Evolutionary conservation across 2,329 filamentous ascomycete species (phyloP).

Genomic region (Cladosporium sp.): DNA sequence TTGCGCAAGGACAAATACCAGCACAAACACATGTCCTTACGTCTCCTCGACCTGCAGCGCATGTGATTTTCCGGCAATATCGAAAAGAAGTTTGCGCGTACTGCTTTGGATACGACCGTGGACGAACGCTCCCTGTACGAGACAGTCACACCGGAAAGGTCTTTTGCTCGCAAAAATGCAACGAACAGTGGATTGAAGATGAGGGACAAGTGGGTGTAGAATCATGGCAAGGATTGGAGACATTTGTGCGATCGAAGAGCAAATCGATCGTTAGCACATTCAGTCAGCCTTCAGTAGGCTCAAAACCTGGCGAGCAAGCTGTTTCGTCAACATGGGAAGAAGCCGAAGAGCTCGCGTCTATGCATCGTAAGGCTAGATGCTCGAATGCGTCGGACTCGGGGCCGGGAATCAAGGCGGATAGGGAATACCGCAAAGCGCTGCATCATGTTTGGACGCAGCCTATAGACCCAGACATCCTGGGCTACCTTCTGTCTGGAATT

Average conservation of each 20-base stretch:
- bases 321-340: slow-evolving; percentile 18
- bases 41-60: slow-evolving; percentile 35
- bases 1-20: slow-evolving; percentile 35
- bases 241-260: slow-evolving; percentile 20
- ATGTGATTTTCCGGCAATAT: slow-evolving; percentile 43
- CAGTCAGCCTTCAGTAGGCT: neutral
- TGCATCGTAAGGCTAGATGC: neutral
- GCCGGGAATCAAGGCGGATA: slow-evolving; percentile 10
- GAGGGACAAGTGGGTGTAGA: slow-evolving; percentile 26
- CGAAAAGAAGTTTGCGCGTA: slow-evolving; percentile 46
- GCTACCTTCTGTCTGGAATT: slow-evolving; percentile 39
- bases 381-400: neutral
- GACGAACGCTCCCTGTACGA: slow-evolving; percentile 37
- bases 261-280: slow-evolving; percentile 14
- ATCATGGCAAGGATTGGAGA: slow-evolving; percentile 26
- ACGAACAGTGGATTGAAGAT: slow-evolving; percentile 31
- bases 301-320: slow-evolving; percentile 8
- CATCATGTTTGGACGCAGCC: slow-evolving; percentile 12
- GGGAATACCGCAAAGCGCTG: slow-evolving; percentile 14
- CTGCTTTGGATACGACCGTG: slow-evolving; percentile 45
- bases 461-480: slow-evolving; percentile 36
- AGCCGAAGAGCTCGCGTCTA: slow-evolving; percentile 16
- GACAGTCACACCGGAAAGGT: slow-evolving; percentile 38
- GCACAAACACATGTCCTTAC: slow-evolving; percentile 34
- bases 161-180: slow-evolving; percentile 40